Evolutionary conservation across 1,284 basidiomycete species (phyloP).

Genomic region (Austroboletus niveus): DNA sequence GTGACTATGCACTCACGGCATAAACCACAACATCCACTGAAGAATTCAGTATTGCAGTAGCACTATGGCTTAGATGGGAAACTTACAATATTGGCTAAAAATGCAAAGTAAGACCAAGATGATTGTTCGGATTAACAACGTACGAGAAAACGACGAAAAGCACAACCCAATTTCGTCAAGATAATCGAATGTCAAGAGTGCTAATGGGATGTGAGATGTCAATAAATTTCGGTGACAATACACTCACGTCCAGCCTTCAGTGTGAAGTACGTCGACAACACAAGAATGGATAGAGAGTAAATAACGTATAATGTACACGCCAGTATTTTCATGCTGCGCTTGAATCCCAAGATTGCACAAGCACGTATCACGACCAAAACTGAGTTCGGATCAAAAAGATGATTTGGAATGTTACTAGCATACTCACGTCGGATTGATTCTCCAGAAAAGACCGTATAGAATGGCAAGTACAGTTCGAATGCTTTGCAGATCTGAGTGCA

Average conservation of each 20-base stretch:
- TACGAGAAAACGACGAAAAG: slow-evolving; percentile 1
- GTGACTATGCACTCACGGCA: slow-evolving; percentile 13
- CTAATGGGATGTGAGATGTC: neutral
- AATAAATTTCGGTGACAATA: neutral
- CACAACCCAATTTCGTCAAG: slow-evolving; percentile 14
- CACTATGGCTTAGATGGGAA: neutral
- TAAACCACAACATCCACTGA: slow-evolving; percentile 18
- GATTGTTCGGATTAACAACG: neutral
- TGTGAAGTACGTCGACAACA: neutral
- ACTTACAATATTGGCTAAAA: slow-evolving; percentile 14
- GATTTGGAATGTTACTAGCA: neutral
- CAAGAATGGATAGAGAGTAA: slow-evolving; percentile 6
- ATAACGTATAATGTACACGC: slow-evolving; percentile 9
- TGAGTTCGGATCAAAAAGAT: slow-evolving; percentile 6
- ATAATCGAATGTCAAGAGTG: slow-evolving; percentile 7
- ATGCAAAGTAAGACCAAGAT: neutral
- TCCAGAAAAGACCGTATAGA: slow-evolving; percentile 15
- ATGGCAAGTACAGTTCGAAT: slow-evolving; percentile 6
- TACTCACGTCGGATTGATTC: slow-evolving; percentile 27
- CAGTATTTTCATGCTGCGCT: neutral
- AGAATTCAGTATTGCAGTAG: neutral
- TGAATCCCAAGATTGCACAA: slow-evolving; percentile 18
- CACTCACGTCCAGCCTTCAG: slow-evolving; percentile 8
- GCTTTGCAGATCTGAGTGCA: slow-evolving; percentile 18
- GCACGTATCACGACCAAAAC: slow-evolving; percentile 26